Percentiles rank a stretch among this genome's conserved stretches.
phyloP scores from a whole-genome alignment of 345 rosid genomes.

The Raphanus raphanistrum region DNA sequence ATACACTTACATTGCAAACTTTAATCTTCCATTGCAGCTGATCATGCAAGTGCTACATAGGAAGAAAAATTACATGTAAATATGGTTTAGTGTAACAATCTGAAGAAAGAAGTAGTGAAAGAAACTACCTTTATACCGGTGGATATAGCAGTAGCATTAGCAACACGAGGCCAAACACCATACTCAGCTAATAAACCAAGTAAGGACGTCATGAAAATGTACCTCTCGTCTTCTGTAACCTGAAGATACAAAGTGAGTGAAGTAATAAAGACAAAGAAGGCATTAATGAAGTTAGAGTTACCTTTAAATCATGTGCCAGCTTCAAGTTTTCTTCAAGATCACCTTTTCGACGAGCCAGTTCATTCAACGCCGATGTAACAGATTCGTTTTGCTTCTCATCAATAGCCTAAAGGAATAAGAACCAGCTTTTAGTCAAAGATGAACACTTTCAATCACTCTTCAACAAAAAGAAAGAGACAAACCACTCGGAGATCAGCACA shows the following conservation, averaged over 20 bases:
- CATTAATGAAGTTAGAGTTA: constrained; percentile 17
- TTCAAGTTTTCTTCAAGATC: constrained; percentile 81
- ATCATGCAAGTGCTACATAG: constrained; percentile 69
- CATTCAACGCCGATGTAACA: constrained; percentile 69
- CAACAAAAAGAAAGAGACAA: constrained; percentile 32
- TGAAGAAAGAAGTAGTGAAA: constrained; percentile 15
- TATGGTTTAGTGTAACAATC: background rate
- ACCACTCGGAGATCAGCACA: constrained; percentile 93
- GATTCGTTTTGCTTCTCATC: constrained; percentile 92
- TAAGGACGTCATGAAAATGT: constrained; percentile 78
- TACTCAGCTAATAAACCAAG: constrained; percentile 84
- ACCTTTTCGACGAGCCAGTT: constrained; percentile 71
- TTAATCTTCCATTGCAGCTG: constrained; percentile 83
- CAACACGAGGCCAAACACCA: constrained; percentile 68
- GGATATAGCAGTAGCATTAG: constrained; percentile 70
- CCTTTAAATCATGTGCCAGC: constrained; percentile 85
- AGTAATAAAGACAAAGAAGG: background rate
- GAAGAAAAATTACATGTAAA: no score
- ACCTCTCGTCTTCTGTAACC: constrained; percentile 84
- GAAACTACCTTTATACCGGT: constrained; percentile 66
- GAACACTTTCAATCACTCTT: constrained; percentile 21
- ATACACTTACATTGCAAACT: constrained; percentile 62
- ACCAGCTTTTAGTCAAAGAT: constrained; percentile 36
- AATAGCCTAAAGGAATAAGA: constrained; percentile 58
- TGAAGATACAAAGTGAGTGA: constrained; percentile 36